Evolutionary conservation across 225 moss, liverwort and hornwort genomes (phyloP).

Genomic region (Takakia lepidozioides): DNA sequence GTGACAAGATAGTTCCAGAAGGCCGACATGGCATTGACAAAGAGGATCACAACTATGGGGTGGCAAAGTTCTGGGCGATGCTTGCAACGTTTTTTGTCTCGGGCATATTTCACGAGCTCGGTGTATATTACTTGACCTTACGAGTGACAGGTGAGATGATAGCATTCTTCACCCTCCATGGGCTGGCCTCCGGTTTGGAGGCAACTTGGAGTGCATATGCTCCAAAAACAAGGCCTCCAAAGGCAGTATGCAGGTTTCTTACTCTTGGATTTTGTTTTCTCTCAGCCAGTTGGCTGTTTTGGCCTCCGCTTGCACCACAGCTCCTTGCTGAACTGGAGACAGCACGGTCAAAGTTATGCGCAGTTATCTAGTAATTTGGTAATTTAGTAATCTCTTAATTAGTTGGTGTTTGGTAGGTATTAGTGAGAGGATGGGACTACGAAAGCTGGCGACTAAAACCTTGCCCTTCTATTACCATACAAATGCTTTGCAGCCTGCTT

Average conservation of each 20-base stretch:
- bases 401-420: too few species aligned
- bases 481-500: too few species aligned
- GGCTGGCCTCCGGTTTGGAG: constrained; percentile 19
- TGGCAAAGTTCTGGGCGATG: constrained; percentile 19
- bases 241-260: background rate
- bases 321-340: constrained; percentile 11
- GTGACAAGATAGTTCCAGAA: too few species aligned
- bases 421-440: too few species aligned
- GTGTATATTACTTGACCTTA: constrained; percentile 29
- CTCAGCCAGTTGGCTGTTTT: constrained; percentile 22
- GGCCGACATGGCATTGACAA: too few species aligned
- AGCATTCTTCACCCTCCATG: constrained; percentile 41
- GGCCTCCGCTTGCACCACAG: constrained; percentile 29
- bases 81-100: constrained; percentile 31
- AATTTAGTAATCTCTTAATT: too few species aligned
- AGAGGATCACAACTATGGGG: too few species aligned
- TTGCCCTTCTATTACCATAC: constrained; percentile 19
- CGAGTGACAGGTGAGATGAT: constrained; percentile 28
- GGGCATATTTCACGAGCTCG: constrained; percentile 33
- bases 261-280: constrained; percentile 23
- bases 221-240: constrained; percentile 3
- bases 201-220: constrained; percentile 8
- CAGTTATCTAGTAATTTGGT: too few species aligned
- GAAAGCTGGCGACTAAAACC: too few species aligned
- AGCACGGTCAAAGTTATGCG: too few species aligned